Base-by-base conservation (phyloP, 2,329 filamentous ascomycete genomes). In the Fusarium cyanostomum region DNA sequence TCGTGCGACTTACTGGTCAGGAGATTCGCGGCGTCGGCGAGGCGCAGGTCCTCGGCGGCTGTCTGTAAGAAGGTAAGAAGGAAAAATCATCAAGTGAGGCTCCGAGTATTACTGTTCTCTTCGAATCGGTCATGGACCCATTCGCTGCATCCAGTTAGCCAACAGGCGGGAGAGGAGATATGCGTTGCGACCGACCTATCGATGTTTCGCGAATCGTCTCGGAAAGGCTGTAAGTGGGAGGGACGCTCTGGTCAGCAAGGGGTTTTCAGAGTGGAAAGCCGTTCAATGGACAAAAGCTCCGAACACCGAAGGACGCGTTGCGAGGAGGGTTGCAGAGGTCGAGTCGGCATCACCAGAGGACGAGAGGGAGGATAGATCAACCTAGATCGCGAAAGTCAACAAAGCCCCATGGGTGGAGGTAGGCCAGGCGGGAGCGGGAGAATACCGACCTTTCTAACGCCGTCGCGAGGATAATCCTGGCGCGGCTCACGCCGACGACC, bases 81-180 rank as follows among this genome's bases (percentile, higher is more conserved):
- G 27, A 28, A 15, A 37, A 55, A 26, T 21, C 9, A 54, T 56
- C 45, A 33, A 49, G 43, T 39, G 33, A 33, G 44, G n/a, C 27
- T 41, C 28, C 50, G 15, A 55, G 56, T 51, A 73, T 72, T 80
- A 85, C 89, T 84, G 75, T 89, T 85, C 72, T 92, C 91, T 76
- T 95, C 91, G 75, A 88, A 96, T 74, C 89, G 91, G 80, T 96
- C 92, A 76, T 97, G 94, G 69, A 97, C 92, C 94, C 94, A 97
- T 82, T 96, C 93, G 73, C 92, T 92, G 64, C 21, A 51, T 57
- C 21, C 2, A 12, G 46, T 71, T 52, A 72, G 66, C 37, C 30
- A 39, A 13, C 16, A 16, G 16, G 18, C 30, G 18, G 8, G 24
- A 16, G 7, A 44, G 41, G 16, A 31, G 8, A 28, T 31, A 16